A percentile compares a stretch with the other conserved stretches of the same genome.
Conservation (phyloP, 495 filamentous ascomycete genomes). For the Cercophora sp. region DNA sequence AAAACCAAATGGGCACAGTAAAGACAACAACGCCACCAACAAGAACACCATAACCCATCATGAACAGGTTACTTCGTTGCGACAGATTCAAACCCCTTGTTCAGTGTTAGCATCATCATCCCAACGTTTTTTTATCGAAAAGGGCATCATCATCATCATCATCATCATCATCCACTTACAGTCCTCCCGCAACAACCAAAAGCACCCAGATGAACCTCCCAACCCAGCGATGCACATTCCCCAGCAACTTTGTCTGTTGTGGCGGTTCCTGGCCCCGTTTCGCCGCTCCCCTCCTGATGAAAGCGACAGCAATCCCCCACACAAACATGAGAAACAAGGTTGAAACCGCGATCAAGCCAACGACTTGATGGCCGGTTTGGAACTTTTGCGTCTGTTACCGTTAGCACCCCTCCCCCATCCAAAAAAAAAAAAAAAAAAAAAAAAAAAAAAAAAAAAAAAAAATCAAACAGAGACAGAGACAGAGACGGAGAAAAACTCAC, state of each 20-base stretch:
- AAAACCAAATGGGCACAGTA: constrained; percentile 20
- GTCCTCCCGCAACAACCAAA: constrained; percentile 26
- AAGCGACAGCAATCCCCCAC: constrained; percentile 48
- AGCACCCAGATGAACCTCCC: constrained; percentile 26
- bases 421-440: not conserved
- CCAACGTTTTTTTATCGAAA: not conserved
- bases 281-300: constrained; percentile 42
- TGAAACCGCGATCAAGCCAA: constrained; percentile 51
- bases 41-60: constrained; percentile 27
- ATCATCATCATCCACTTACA: constrained; percentile 20
- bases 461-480: not conserved
- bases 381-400: constrained; percentile 43
- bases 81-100: constrained; percentile 27
- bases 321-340: constrained; percentile 45
- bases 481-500: constrained; percentile 27
- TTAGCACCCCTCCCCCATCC: not conserved
- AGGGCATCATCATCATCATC: not conserved
- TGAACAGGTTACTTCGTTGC: constrained; percentile 9
- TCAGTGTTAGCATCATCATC: not conserved
- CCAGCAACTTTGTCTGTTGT: constrained; percentile 6
- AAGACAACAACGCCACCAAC: constrained; percentile 20
- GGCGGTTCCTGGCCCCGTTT: constrained; percentile 33
- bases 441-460: not conserved
- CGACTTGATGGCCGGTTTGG: constrained; percentile 54
- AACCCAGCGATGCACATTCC: constrained; percentile 19